phyloP scores from a whole-genome alignment of 805 yeast genomes.

The Starmerella scarabaei region DNA sequence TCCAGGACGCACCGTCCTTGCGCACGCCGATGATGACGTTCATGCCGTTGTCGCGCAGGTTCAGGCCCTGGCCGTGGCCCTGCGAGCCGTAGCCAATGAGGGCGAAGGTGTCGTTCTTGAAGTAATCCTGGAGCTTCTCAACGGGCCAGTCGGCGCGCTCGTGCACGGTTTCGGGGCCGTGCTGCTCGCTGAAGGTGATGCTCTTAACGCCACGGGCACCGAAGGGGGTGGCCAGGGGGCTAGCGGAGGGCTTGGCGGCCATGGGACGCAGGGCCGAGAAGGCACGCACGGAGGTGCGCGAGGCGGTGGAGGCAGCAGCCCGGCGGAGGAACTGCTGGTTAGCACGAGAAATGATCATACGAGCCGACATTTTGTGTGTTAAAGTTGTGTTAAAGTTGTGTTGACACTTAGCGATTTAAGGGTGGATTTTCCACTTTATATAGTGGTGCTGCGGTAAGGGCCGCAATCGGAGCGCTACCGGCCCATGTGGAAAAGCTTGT shows the following conservation, averaged over 20 bases:
- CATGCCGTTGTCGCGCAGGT: conserved; percentile 97
- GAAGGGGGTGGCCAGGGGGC: conserved; percentile 27
- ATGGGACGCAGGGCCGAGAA: conserved; percentile 35
- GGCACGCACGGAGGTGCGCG: conserved; percentile 44
- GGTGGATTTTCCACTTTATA: background rate
- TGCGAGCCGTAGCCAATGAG: conserved; percentile 99
- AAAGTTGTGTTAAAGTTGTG: background rate
- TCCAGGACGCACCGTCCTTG: conserved; percentile 98
- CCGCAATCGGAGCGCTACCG: conserved; percentile 4
- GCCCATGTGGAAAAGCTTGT: background rate
- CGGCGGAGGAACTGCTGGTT: conserved; percentile 29
- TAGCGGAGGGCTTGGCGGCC: conserved; percentile 19
- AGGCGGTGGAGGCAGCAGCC: conserved; percentile 29
- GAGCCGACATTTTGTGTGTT: conserved; percentile 22
- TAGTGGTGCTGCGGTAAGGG: conserved; percentile 1
- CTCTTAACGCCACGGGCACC: conserved; percentile 85
- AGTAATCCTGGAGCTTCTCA: conserved; percentile 88
- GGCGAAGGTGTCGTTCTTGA: conserved; percentile 96
- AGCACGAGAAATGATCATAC: conserved; percentile 23
- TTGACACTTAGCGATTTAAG: conserved; percentile 3
- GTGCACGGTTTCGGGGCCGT: conserved; percentile 79
- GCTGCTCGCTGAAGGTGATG: conserved; percentile 84
- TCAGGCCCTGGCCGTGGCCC: conserved; percentile 99
- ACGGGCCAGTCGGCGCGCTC: conserved; percentile 99
- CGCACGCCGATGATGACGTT: conserved; percentile 97